phyloP scores from a whole-genome alignment of 2,329 filamentous ascomycete species.

The Nemania diffusa region DNA sequence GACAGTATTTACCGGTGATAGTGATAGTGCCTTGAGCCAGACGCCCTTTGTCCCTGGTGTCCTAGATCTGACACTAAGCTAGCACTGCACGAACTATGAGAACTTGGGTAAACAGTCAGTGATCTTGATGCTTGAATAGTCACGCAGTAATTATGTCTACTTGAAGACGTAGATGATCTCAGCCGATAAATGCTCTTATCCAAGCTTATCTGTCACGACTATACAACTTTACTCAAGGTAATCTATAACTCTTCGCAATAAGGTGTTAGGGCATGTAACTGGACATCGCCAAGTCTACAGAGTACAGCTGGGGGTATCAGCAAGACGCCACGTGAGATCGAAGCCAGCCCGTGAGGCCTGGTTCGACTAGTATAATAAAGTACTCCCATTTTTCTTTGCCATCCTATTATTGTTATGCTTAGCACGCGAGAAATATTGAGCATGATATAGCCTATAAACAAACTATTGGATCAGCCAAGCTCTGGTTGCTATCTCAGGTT shows the following conservation, averaged over 20 bases:
- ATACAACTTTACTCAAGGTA: slow-evolving; percentile 88
- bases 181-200: slow-evolving; percentile 82
- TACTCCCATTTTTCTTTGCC: slow-evolving; percentile 94
- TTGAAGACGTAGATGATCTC: slow-evolving; percentile 94
- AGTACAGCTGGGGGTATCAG: slow-evolving; percentile 87
- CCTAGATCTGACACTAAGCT: slow-evolving; percentile 74
- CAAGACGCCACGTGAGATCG: slow-evolving; percentile 88
- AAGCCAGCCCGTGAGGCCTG: slow-evolving; percentile 96
- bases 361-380: slow-evolving; percentile 91
- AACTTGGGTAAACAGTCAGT: slow-evolving; percentile 95
- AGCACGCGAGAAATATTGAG: slow-evolving; percentile 3
- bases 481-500: slow-evolving; percentile 95
- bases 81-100: slow-evolving; percentile 74
- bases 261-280: slow-evolving; percentile 89
- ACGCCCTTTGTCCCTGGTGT: slow-evolving; percentile 81
- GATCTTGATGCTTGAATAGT: slow-evolving; percentile 85
- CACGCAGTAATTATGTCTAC: slow-evolving; percentile 83
- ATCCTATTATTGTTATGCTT: slow-evolving; percentile 64
- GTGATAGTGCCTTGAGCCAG: slow-evolving; percentile 86
- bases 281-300: slow-evolving; percentile 92
- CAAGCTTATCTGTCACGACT: slow-evolving; percentile 82
- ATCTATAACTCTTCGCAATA: slow-evolving; percentile 93
- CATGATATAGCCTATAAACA: slow-evolving; percentile 42
- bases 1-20: slow-evolving; percentile 82
- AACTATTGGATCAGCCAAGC: slow-evolving; percentile 92